phyloP scores from a whole-genome alignment of 805 yeast species.

The Kluyveromyces aestuarii region DNA sequence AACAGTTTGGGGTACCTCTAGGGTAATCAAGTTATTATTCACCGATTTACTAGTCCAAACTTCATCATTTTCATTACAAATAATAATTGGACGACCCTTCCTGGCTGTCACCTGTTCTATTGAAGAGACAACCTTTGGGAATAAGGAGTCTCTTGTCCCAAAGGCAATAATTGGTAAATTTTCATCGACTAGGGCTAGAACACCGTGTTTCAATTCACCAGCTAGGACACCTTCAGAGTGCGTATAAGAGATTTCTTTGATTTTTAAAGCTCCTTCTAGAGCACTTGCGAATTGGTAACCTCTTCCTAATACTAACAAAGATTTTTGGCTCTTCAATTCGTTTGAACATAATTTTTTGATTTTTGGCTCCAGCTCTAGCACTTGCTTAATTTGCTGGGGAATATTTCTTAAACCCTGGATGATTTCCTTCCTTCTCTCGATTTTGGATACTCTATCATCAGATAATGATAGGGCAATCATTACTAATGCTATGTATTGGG shows the following conservation, averaged over 20 bases:
- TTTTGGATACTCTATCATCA: constrained; percentile 75
- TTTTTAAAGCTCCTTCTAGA: constrained; percentile 95
- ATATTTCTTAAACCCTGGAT: constrained; percentile 76
- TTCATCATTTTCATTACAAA: constrained; percentile 76
- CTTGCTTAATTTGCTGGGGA: constrained; percentile 77
- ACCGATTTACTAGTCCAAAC: constrained; percentile 39
- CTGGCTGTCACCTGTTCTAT: constrained; percentile 96
- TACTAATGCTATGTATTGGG: constrained; percentile 93
- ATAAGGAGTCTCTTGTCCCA: constrained; percentile 92
- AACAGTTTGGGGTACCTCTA: constrained; percentile 91
- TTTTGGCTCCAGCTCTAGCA: constrained; percentile 60
- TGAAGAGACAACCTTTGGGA: constrained; percentile 93
- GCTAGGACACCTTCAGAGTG: constrained; percentile 99
- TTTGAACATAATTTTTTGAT: constrained; percentile 69
- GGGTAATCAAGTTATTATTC: constrained; percentile 44
- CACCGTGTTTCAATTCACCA: constrained; percentile 98
- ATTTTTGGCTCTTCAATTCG: constrained; percentile 71
- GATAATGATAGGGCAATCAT: constrained; percentile 95
- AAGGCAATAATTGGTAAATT: constrained; percentile 88
- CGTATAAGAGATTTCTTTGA: constrained; percentile 96
- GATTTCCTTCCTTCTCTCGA: constrained; percentile 71
- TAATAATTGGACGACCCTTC: constrained; percentile 91
- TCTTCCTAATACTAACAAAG: constrained; percentile 86
- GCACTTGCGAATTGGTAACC: constrained; percentile 98
- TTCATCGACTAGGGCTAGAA: constrained; percentile 91